Evolutionary conservation across 176 grass and related monocot species (phyloP), one percentile per base, ranked within the genome.

Genomic region (Paspalum vaginatum): DNA sequence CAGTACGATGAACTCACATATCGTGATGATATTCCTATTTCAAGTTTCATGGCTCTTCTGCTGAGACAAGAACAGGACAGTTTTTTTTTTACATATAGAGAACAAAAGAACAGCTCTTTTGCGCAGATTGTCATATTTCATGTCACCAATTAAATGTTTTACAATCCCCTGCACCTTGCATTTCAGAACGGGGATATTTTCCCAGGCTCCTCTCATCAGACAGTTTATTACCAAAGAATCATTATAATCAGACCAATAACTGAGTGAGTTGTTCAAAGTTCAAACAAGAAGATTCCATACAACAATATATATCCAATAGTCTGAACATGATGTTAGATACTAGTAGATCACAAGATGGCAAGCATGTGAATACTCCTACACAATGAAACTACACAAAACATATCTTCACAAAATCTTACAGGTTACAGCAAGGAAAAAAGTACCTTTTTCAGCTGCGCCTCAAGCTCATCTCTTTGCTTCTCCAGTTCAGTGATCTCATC

Each of bases 361-460:
- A 38, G 17, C 18, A 46, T 76, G 21, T 42, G 8, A 61, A 64
- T 26, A 60, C 54, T 46, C 65, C 42, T 25, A 59, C 3, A 70
- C 1, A 32, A 65, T 74, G 70, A 68, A 47, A 48, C 11, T 12
- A 59, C 56, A 77, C 16, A 66, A 82, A 51, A 40, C 7, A 70
- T 70, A 77, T 55, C 55, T 71, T 71, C 16, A 46, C 56, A 18
- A 50, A 47, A 70, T 56, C 40, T 72, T 42, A 75, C 2, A 40
- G 16, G 22, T 46, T 41, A 82, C 0, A 39, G 45, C 50, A 84
- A 44, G 76, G 50, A 61, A 79, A 71, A 71, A 47, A 22, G 1
- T 87, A 95, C 96, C 88, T 88, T 99, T 80, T 88, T 89, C 75
- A 95, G 58, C 90, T 95, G 88, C 76, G 82, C 92, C 81, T 99